Evolutionary conservation across 176 grass and related monocot species (phyloP), one percentile per base, ranked within the genome.

Genomic region (Metroxylon sagu): DNA sequence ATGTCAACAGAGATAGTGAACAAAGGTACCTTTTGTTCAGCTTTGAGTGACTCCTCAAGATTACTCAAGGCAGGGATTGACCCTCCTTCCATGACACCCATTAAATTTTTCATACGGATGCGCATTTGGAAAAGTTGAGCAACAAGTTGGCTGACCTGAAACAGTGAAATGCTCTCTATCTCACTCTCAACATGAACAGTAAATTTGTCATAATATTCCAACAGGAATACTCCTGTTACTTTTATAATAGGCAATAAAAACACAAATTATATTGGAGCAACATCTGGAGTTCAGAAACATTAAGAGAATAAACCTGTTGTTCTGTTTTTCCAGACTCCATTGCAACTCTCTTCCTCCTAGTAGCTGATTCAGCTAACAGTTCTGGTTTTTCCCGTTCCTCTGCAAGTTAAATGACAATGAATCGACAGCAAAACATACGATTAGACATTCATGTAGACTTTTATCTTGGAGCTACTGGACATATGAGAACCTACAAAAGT

Each of bases 101-200:
- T 85, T 76, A 97, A 78, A 71, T 97, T 97, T 75, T 97, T 89
- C 92, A 97, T 97, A 25, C 78, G 65, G 49, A 75, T 66, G 16
- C 92, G 84, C 92, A 97, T 88, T 75, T 87, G 73, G 70, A 97
- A 97, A 48, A 97, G 76, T 62, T 91, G 87, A 7, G 87, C 84
- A 6, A 97, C 81, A 50, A 97, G 65, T 70, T 97, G 93, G 54
- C 93, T 83, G 59, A 97, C 93, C 93, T 97, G 43, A 79, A 48
- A 26, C 39, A 70, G 58, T 2, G 61, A 43, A 25, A 27, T 68
- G 25, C 17, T 70, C 6, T 51, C 56, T 50, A 63, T 76, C 52
- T 39, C 26, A 5, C 27, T 61, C 52, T 43, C 16, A 48, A 27
- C 14, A 2, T 27, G 2, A 49, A n/a, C 8, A 43, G 16, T 51